phyloP scores from a whole-genome alignment of 2,329 filamentous ascomycete genomes.

The Ascochyta viciae-villosae region DNA sequence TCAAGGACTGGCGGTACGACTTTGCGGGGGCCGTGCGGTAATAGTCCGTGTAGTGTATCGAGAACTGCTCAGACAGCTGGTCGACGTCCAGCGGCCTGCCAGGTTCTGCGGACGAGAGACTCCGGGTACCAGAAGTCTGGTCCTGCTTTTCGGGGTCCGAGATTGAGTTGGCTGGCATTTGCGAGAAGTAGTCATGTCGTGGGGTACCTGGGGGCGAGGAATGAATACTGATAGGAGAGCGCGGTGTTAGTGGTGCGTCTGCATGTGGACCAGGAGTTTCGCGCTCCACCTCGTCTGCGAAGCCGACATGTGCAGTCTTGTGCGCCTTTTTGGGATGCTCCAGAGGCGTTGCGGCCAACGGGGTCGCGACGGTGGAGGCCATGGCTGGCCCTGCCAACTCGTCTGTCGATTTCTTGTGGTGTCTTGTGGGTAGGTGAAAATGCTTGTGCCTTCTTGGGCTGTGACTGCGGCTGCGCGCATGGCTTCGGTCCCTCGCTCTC shows the following conservation, averaged over 20 bases:
- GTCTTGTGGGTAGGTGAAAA: constrained; percentile 34
- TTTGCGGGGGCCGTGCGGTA: constrained; percentile 72
- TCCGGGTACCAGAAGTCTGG: constrained; percentile 14
- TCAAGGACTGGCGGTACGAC: constrained; percentile 77
- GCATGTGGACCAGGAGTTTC: not conserved
- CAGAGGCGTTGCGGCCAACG: constrained; percentile 5
- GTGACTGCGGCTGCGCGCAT: constrained; percentile 40
- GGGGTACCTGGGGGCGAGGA: constrained; percentile 14
- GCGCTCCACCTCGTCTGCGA: constrained; percentile 52
- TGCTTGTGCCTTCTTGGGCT: constrained; percentile 41
- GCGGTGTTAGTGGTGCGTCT: constrained; percentile 17
- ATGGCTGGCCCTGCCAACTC: constrained; percentile 11
- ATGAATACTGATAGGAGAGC: constrained; percentile 26
- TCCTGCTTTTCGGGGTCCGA: constrained; percentile 34
- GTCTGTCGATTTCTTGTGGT: constrained; percentile 28
- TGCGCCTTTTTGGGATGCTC: constrained; percentile 18
- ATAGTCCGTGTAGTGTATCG: constrained; percentile 69
- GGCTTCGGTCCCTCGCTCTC: constrained; percentile 51
- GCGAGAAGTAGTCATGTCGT: constrained; percentile 24
- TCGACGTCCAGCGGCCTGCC: constrained; percentile 21
- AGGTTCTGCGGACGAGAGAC: constrained; percentile 12
- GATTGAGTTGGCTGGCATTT: not conserved
- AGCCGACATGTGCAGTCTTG: constrained; percentile 58
- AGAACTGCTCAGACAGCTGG: constrained; percentile 35
- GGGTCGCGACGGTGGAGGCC: constrained; percentile 2